Conservation (phyloP, 2,329 filamentous ascomycete species). For the Fusarium tuaranense region DNA sequence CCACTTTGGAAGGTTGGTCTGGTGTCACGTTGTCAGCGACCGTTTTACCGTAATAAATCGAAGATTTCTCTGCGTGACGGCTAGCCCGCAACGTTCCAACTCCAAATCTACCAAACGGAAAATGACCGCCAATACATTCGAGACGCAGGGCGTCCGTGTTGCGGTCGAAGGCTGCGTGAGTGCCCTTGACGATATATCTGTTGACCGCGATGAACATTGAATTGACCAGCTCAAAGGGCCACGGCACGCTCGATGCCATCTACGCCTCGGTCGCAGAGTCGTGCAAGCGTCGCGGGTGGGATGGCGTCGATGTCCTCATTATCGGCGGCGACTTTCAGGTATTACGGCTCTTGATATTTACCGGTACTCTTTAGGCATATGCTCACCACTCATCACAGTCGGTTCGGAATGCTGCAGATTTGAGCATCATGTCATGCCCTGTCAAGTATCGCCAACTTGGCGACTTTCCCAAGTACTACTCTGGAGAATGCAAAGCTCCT, state of each 20-base stretch:
- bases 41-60: slow-evolving; percentile 16
- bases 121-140: slow-evolving; percentile 50
- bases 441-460: slow-evolving; percentile 87
- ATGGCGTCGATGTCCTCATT: slow-evolving; percentile 87
- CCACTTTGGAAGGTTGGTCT: neutral
- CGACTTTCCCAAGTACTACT: slow-evolving; percentile 96
- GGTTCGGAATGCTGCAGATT: slow-evolving; percentile 87
- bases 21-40: slow-evolving; percentile 7
- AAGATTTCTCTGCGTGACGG: slow-evolving; percentile 26
- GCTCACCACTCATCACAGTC: slow-evolving; percentile 63
- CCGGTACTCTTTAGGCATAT: neutral
- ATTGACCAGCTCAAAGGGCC: slow-evolving; percentile 70
- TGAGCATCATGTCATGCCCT: slow-evolving; percentile 91
- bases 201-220: slow-evolving; percentile 8
- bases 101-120: slow-evolving; percentile 12
- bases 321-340: slow-evolving; percentile 97
- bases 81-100: slow-evolving; percentile 30
- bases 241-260: slow-evolving; percentile 91
- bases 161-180: slow-evolving; percentile 90
- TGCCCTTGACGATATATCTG: neutral
- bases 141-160: slow-evolving; percentile 71
- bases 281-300: slow-evolving; percentile 79
- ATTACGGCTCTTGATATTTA: neutral
- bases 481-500: slow-evolving; percentile 79
- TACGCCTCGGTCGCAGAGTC: slow-evolving; percentile 81